Evolutionary conservation across 371 early-diverging fungal genomes (phyloP), one percentile per base, ranked within the genome.

Genomic region (Mucor racemosus): DNA sequence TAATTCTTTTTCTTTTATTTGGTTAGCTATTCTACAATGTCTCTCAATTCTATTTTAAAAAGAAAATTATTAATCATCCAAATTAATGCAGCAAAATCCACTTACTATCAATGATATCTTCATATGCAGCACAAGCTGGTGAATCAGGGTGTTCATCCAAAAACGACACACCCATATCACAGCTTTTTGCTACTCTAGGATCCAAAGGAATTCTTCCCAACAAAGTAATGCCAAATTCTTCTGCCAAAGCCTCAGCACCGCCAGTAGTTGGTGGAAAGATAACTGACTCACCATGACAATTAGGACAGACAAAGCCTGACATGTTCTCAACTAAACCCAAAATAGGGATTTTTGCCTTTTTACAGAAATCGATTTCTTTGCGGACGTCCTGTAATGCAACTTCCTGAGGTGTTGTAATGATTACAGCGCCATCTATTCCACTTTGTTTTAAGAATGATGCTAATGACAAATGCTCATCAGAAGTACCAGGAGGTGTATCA

Each of bases 401-500:
- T 67, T 99, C 99, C 76, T 99, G 99, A 19, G 99, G 98, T 0
- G 99, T 97, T 0, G 98, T 96, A 6, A 68, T 59, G 31, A 97
- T 64, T 48, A 99, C 86, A 19, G 98, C 98, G 3, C 98, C 97
- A 48, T 90, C 89, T 61, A 96, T 92, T 4, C 90, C 91, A 58
- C 87, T 80, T 26, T 92, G 91, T 62, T 92, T 90, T 31, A 97
- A 80, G 68, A 90, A 90, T 66, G 92, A 88, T 2, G 90, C 92
- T 6, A 94, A 84, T 10, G 92, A 94, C 34, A 99, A 77, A 76
- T 99, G 99, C 75, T 99, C 99, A 78, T 99, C 99, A 4, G 97
- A 94, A 0, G 99, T 97, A 39, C 99, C 99, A 5, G 99, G 99
- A 7, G 99, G 99, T 35, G 99, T 99, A 74, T 99, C 99, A 35